Evolutionary conservation across 768 basidiomycete genomes (phyloP), one percentile per base, ranked within the genome.

Genomic region (Coprinopsis strossmayeri): DNA sequence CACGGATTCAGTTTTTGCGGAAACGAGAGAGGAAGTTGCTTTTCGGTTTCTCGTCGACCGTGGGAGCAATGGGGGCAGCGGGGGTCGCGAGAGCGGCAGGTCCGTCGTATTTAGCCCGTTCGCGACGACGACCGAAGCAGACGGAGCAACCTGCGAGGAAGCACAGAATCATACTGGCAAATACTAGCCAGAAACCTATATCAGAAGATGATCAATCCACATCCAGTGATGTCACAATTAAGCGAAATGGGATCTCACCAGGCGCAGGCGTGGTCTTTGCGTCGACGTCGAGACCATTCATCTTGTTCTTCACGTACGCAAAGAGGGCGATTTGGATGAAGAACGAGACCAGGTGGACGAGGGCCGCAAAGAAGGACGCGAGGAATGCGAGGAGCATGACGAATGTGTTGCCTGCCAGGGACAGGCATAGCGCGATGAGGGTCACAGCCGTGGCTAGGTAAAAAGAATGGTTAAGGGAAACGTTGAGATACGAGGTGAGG

Each of bases 271-370:
- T 67, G 11, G 85, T 84, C 37, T 60, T 67, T 2, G 66, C 65
- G n/a, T 57, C 53, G 20, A 74, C 61, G 46, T 69, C 63, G 10
- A 89, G 69, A 48, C 77, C 70, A 37, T 64, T 64, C 56, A 86
- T 70, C 54, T 81, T 69, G 45, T 82, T 70, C 59, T 76, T 79
- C 45, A 82, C 72, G 49, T 72, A 79, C 2, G 70, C 80, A 57
- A 69, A 84, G 25, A 91, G 76, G 12, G 85, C 83, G 51, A 90
- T 82, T 61, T 91, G 87, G 61, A 86, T 78, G 34, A 77, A 76
- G 58, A 91, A 87, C 1, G 86, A 81, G 53, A 89, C 77, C 48
- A 89, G 66, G 2, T 86, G 78, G 37, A 91, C 60, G 18, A 74
- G 52, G 0, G 84, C 82, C 5, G 84, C 85, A 46, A 89, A 69